Conservation (phyloP, 75 land plant species). For the Pinus taeda region DNA sequence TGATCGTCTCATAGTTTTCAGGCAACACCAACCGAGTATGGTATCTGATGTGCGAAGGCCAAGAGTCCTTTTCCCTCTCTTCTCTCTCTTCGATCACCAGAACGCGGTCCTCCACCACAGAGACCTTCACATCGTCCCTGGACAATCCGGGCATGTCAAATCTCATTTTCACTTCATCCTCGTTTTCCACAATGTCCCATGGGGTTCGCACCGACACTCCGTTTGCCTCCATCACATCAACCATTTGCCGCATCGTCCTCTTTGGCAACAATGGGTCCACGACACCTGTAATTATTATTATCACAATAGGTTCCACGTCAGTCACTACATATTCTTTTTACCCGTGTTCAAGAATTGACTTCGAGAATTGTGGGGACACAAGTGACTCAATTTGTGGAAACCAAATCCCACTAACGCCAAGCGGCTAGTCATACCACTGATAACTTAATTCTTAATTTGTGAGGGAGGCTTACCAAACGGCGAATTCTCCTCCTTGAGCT, state of each 20-base stretch:
- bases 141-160: constrained; percentile 95
- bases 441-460: too few relatives aligned
- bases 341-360: too few relatives aligned
- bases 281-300: constrained; percentile 24
- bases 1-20: constrained; percentile 38
- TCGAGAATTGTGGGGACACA: too few relatives aligned
- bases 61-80: constrained; percentile 23
- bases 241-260: constrained; percentile 70
- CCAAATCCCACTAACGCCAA: too few relatives aligned
- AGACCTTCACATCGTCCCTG: constrained; percentile 80
- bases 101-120: constrained; percentile 52
- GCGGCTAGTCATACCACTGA: too few relatives aligned
- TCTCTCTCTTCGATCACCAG: constrained; percentile 59
- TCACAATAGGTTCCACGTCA: too few relatives aligned
- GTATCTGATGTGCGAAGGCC: constrained; percentile 6
- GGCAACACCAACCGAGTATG: not conserved
- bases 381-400: too few relatives aligned
- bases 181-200: constrained; percentile 80
- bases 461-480: too few relatives aligned
- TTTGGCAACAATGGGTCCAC: constrained; percentile 60
- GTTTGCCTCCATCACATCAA: constrained; percentile 52
- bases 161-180: constrained; percentile 58
- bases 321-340: too few relatives aligned
- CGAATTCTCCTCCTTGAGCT: too few relatives aligned
- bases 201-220: not conserved